Conservation (phyloP, 306 rosid species). For the Cucumis hystrix region DNA sequence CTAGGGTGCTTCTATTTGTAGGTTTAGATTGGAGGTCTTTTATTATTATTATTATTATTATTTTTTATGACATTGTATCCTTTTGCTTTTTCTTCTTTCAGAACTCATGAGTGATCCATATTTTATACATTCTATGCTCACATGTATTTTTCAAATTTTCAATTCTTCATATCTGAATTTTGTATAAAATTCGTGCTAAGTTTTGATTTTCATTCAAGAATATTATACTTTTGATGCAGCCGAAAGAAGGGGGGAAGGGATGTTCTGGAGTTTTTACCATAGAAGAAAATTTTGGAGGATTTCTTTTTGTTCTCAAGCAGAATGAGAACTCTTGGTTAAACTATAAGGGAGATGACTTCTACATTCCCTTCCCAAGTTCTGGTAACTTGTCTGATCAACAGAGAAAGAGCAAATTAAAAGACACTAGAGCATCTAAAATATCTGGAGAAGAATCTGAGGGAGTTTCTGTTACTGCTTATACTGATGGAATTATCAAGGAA, state of each 20-base stretch:
- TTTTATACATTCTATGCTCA: not conserved
- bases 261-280: conserved; percentile 39
- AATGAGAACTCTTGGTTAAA: conserved; percentile 62
- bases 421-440: conserved; percentile 13
- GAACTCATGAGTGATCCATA: not conserved
- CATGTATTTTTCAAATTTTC: not conserved
- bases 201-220: not conserved
- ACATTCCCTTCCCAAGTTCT: conserved; percentile 49
- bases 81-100: not conserved
- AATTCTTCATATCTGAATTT: not conserved
- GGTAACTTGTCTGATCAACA: conserved; percentile 17
- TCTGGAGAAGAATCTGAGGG: conserved; percentile 26
- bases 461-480: conserved; percentile 30
- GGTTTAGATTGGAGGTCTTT: too few relatives aligned
- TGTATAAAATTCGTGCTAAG: too few relatives aligned
- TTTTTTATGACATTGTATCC: too few relatives aligned
- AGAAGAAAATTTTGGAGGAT: conserved; percentile 64
- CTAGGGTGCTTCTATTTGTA: too few relatives aligned
- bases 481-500: conserved; percentile 61
- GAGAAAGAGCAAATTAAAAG: conserved; percentile 20
- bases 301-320: conserved; percentile 75
- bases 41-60: too few relatives aligned
- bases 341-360: conserved; percentile 55
- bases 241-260: conserved; percentile 50
- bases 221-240: conserved; percentile 26